Base-by-base conservation (phyloP, 163 green algal species). In the Trebouxia gelatinosa region DNA sequence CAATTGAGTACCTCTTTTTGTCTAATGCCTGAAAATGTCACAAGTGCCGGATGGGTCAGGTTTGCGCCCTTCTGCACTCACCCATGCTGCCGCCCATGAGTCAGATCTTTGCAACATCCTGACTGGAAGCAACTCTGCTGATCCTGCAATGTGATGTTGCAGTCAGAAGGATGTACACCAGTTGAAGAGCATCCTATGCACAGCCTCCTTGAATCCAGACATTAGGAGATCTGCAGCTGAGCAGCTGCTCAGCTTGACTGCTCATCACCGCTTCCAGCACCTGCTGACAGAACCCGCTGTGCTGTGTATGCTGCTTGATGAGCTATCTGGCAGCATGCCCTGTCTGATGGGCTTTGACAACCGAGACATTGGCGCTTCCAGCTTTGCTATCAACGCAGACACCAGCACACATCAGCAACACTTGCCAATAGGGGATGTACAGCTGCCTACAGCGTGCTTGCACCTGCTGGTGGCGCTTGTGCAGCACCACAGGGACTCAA, bases 241-340 rank as follows among this genome's bases (percentile, higher is more conserved):
- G 70, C 85, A 91, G 84, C 81, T 91, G 80, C 48, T 89, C 54
- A 79, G 58, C 21, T 84, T 91, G 64, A 70, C 77, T 2, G 58
- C 65, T 6, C 78, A 61, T 16, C 50, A 32, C 26, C 71, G 71
- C 29, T 66, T 78, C 13, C 23, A 54, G 3, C 50, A 37, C 4
- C 16, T 26, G 26, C 71, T 78, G 6, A 31, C 71, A 35, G 46
- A 66, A 5, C 5, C 34, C 16, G 48, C 72, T 0, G 13, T 81
- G 32, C 78, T 86, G 65, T 32, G 66, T n/a, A 23, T 26, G 1
- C 34, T 81, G 1, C 71, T 83, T 39, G 1, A 62, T n/a, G 28
- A 37, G 26, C 68, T 76, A 5, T 32, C 39, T n/a, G 39, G 26
- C 2, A 29, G 5, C n/a, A 31, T 54, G 37, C 6, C 6, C 64